Evolutionary conservation across 2,329 filamentous ascomycete species (phyloP), one percentile per base, ranked within the genome.

Genomic region (Cadophora sp.): DNA sequence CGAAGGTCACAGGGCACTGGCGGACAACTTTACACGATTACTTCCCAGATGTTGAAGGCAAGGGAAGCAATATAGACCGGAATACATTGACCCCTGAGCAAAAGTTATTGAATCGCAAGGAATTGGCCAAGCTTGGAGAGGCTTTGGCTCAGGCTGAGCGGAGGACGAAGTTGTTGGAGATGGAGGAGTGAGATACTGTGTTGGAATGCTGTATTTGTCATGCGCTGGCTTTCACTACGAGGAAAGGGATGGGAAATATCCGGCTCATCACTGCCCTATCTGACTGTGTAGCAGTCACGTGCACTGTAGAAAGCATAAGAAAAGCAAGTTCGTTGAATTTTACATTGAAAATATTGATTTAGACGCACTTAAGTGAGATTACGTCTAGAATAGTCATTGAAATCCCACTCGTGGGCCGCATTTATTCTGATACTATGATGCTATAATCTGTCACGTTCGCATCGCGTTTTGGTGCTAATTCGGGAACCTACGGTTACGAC

Each of bases 71-170:
- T 9, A 40, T 26, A 14, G 53, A 58, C 34, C 60, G 56, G 31
- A 50, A 68, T 31, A 19, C 27, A 6, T 40, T 69, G 46, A 59
- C 37, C 4, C 22, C 40, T 27, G 66, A 65, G 48, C 65, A 71
- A 58, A 69, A 59, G 51, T 22, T 51, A n/a, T 3, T 55, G 27
- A 40, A 51, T 50, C 62, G 69, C 22, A 68, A 65, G 64, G 71
- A 71, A 55, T 26, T 69, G 60, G 64, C 63, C 7, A 65, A 69
- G 65, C 50, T 63, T 24, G 70, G 65, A 19, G 65, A 72, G 59
- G 58, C 29, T 4, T 16, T 63, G 61, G 61, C 61, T 24, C 55
- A 63, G 19, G 61, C 48, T 40, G 48, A 63, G 22, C n/a, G 61
- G n/a, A 63, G 58, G 27, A 55, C 67, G 48, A 66, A 64, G 24